These are phyloP conservation scores for Pulveroboletus sp. DNA, from an alignment of 768 basidiomycete species.

Conservation along the genomic window DNA sequence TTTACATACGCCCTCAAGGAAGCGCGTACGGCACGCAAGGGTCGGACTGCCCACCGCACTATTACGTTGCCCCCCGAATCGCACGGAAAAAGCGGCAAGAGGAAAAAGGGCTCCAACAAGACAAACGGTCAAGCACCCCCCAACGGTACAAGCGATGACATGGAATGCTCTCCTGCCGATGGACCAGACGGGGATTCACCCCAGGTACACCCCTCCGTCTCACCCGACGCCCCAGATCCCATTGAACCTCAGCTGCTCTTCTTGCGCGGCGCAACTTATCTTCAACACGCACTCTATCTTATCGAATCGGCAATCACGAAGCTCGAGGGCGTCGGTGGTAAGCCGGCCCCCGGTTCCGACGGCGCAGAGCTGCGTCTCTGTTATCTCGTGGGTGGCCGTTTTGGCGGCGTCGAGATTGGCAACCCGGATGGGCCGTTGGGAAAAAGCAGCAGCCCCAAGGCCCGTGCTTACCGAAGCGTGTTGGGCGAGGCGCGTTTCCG, in stretches of 20 bases:
- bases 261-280: slow-evolving; percentile 77
- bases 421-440: slow-evolving; percentile 80
- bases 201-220: slow-evolving; percentile 67
- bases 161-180: slow-evolving; percentile 42
- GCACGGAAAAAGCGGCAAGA: slow-evolving; percentile 48
- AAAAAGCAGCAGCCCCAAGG: slow-evolving; percentile 52
- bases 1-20: slow-evolving; percentile 82
- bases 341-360: slow-evolving; percentile 51
- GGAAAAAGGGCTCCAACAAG: slow-evolving; percentile 48
- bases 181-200: slow-evolving; percentile 49
- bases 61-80: slow-evolving; percentile 36
- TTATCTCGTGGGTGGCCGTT: slow-evolving; percentile 70
- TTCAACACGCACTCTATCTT: slow-evolving; percentile 73
- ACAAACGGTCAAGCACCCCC: slow-evolving; percentile 67
- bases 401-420: slow-evolving; percentile 84
- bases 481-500: slow-evolving; percentile 55
- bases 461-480: slow-evolving; percentile 57
- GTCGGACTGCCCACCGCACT: slow-evolving; percentile 51
- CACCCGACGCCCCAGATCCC: slow-evolving; percentile 80
- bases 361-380: slow-evolving; percentile 76
- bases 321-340: slow-evolving; percentile 64
- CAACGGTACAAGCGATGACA: slow-evolving; percentile 55
- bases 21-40: slow-evolving; percentile 67
- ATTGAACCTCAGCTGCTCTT: slow-evolving; percentile 85
- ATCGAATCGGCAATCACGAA: slow-evolving; percentile 72